Evolutionary conservation across 2,329 filamentous ascomycete species (phyloP).

Genomic region (Pseudopithomyces chartarum): DNA sequence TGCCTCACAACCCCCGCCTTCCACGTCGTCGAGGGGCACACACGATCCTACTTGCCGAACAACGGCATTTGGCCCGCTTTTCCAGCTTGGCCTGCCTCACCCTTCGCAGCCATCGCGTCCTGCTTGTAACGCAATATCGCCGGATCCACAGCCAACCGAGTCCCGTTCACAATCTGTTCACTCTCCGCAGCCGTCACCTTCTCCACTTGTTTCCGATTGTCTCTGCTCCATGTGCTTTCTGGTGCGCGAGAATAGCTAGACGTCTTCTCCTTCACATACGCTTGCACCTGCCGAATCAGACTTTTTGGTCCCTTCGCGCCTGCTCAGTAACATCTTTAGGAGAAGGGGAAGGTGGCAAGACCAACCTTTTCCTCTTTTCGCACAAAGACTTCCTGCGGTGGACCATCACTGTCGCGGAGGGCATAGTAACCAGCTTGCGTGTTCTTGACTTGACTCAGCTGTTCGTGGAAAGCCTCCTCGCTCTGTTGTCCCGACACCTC

Average conservation of each 20-base stretch:
- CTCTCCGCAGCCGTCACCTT: not conserved
- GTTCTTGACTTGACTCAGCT: conserved; percentile 9
- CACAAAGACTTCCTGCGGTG: not conserved
- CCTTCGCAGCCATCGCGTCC: not conserved
- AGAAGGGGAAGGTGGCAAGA: not conserved
- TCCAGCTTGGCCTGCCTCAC: not conserved
- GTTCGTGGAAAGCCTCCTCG: conserved; percentile 8
- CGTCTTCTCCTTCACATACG: conserved; percentile 9
- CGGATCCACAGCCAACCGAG: not conserved
- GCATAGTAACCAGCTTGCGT: conserved; percentile 3
- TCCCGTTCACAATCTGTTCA: not conserved
- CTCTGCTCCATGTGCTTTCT: not conserved
- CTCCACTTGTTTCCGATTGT: not conserved
- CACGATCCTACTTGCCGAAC: not conserved
- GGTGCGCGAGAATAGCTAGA: not conserved
- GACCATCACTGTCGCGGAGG: not conserved
- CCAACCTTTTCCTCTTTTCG: conserved; percentile 7
- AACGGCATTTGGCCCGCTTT: not conserved
- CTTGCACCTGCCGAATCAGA: conserved; percentile 7
- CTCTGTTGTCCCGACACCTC: not conserved
- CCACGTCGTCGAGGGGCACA: not conserved
- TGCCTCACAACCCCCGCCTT: not conserved
- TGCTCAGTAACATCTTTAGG: not conserved
- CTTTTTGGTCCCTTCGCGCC: conserved; percentile 1
- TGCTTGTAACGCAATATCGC: not conserved